Evolutionary conservation across 2,329 filamentous ascomycete species (phyloP).

Genomic region (Exophiala sideris): DNA sequence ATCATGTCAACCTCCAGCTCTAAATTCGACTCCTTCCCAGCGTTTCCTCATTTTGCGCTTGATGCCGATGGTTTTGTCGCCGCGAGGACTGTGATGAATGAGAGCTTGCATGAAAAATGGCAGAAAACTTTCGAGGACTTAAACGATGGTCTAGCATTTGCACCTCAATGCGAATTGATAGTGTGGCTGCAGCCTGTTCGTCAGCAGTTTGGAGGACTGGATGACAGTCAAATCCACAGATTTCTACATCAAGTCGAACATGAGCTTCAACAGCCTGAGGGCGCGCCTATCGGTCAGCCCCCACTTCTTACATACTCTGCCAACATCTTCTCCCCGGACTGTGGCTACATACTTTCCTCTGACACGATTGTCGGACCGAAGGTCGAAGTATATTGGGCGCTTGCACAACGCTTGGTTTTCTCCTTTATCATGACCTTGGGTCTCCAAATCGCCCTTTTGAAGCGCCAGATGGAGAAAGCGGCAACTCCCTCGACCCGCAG

Average conservation of each 20-base stretch:
- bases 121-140: slow-evolving; percentile 52
- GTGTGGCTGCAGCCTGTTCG: slow-evolving; percentile 70
- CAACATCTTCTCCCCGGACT: slow-evolving; percentile 63
- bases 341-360: slow-evolving; percentile 62
- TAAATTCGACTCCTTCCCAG: slow-evolving; percentile 90
- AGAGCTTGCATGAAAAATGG: slow-evolving; percentile 63
- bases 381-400: slow-evolving; percentile 48
- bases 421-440: slow-evolving; percentile 53
- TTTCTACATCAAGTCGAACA: slow-evolving; percentile 54
- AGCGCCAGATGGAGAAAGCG: slow-evolving; percentile 62
- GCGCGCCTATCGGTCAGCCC: slow-evolving; percentile 50
- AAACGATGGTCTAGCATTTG: slow-evolving; percentile 42
- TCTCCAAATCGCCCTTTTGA: slow-evolving; percentile 54
- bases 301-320: slow-evolving; percentile 58
- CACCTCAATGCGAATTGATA: slow-evolving; percentile 83
- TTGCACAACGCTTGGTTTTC: slow-evolving; percentile 46
- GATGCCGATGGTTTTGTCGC: slow-evolving; percentile 53
- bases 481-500: slow-evolving; percentile 63
- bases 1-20: slow-evolving; percentile 87
- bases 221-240: slow-evolving; percentile 30
- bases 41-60: slow-evolving; percentile 76
- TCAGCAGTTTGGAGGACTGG: slow-evolving; percentile 25
- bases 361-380: slow-evolving; percentile 53
- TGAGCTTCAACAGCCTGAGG: slow-evolving; percentile 59
- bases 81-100: slow-evolving; percentile 66